phyloP scores from a whole-genome alignment of 345 rosid species.

The Isatis tinctoria region DNA sequence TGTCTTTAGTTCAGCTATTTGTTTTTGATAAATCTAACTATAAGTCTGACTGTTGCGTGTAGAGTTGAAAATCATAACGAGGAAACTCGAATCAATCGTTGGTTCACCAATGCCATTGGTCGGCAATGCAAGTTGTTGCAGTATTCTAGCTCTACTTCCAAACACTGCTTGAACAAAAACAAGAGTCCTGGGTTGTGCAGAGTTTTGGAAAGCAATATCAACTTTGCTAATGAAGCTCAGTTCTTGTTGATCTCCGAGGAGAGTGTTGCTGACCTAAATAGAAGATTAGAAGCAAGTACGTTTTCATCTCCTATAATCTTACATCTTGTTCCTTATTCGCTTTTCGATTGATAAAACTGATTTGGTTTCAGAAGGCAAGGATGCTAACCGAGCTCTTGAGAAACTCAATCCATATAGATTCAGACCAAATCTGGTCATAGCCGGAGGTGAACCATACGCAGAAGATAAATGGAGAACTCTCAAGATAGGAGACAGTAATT shows the following conservation, averaged over 20 bases:
- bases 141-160: constrained; percentile 34
- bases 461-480: constrained; percentile 84
- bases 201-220: constrained; percentile 53
- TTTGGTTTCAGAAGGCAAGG: constrained; percentile 34
- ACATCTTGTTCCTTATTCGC: neutral
- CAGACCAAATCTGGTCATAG: constrained; percentile 75
- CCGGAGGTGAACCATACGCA: constrained; percentile 76
- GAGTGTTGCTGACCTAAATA: constrained; percentile 73
- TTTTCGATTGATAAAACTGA: neutral
- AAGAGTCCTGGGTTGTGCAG: constrained; percentile 49
- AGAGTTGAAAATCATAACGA: constrained; percentile 54
- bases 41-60: constrained; percentile 5
- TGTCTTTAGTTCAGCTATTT: neutral
- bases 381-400: constrained; percentile 20
- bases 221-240: constrained; percentile 92
- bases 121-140: constrained; percentile 68
- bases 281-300: constrained; percentile 56
- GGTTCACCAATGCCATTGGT: constrained; percentile 80
- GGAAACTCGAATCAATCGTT: constrained; percentile 50
- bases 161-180: constrained; percentile 36
- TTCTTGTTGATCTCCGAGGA: constrained; percentile 76
- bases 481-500: constrained; percentile 51
- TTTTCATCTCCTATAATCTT: neutral
- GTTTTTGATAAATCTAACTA: neutral
- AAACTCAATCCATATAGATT: constrained; percentile 61